Evolutionary conservation across 768 basidiomycete genomes (phyloP), one percentile per base, ranked within the genome.

Genomic region (Cubamyces lactineus): DNA sequence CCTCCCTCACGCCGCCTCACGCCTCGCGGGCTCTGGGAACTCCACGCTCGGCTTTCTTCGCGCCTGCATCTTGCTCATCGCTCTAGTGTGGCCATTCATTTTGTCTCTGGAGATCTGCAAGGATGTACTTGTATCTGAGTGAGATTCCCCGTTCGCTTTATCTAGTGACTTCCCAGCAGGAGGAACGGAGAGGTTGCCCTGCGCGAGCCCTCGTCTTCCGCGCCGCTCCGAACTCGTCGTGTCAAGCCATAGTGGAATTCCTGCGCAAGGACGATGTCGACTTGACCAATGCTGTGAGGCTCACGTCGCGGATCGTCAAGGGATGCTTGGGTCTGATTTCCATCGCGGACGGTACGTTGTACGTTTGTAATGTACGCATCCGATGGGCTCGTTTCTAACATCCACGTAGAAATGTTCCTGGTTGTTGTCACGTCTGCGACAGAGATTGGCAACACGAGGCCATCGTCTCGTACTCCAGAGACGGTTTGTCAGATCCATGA

Each of bases 181-280:
- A 90, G 59, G 87, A 89, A 70, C 78, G 74, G 58, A 73, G 79
- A 46, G 89, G 86, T 17, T 77, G 80, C 55, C 88, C 91, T 19
- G 74, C 74, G 38, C 79, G 83, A 65, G 89, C 82, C 15, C 84
- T 94, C 39, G 82, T 89, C 50, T 92, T 94, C 73, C 88, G 90
- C 50, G 81, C 84, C 23, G 85, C 86, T 21, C 79, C 77, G 57
- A 71, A 72, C 46, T 64, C 63, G 8, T 73, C 84, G 9, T 73
- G 72, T 24, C 90, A 92, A 71, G 90, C 91, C 47, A 84, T 96
- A 45, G 93, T 96, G 23, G 94, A 96, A 74, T 94, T 96, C 69
- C 74, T 96, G 12, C 86, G 83, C 0, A 86, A 86, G 64, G 79
- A 85, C 53, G 82, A 92, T 68, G 82, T 96, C 41, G 86, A 94